Evolutionary conservation across 148 eudicot genomes (phyloP), one percentile per base, ranked within the genome.

Genomic region (Vaccinium corymbosum): DNA sequence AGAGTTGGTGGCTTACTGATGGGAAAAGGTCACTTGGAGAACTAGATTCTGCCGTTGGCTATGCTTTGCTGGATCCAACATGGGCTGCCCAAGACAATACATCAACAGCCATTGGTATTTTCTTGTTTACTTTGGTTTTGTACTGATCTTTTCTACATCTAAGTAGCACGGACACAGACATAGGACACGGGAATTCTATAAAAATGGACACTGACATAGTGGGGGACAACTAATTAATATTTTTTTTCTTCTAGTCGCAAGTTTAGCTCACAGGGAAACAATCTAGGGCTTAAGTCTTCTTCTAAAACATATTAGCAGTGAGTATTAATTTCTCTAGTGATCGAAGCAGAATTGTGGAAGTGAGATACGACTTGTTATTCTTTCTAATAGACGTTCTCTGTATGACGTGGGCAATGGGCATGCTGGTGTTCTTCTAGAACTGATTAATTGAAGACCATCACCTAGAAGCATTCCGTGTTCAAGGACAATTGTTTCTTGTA

Each of bases 81-180:
- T 94, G 94, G 97, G 99, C 99, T 83, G 95, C 95, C 79, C 96
- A 97, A 88, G 99, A 97, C 82, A 92, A 97, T 86, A 97, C 99
- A 64, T 97, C 98, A 50, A 94, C 99, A 29, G 97, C 94, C 59
- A 89, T 94, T 85, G 99, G 99, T 97, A 92, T 68, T 85, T 79
- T 49, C 35, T 83, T 62, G 71, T 48, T 62, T 20, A 5, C 52
- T 49, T 57, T 38, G 13, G 20, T 15, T 50, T 11, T 38, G 59
- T 76, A 42, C 73, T 68, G 17, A 66, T 68, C 38, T 68, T 29
- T 68, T 12, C 42, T 15, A 14, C 5, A 68, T 68, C 46, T 42
- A 4, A 42, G 46, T 42, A 42, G 46, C 46, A 42, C 46, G 46
- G 5, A 42, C 46, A 42, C 46, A 42, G 46, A 42, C 46, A 42